Evolutionary conservation across 306 rosid species (phyloP).

Genomic region (Glycyrrhiza uralensis): DNA sequence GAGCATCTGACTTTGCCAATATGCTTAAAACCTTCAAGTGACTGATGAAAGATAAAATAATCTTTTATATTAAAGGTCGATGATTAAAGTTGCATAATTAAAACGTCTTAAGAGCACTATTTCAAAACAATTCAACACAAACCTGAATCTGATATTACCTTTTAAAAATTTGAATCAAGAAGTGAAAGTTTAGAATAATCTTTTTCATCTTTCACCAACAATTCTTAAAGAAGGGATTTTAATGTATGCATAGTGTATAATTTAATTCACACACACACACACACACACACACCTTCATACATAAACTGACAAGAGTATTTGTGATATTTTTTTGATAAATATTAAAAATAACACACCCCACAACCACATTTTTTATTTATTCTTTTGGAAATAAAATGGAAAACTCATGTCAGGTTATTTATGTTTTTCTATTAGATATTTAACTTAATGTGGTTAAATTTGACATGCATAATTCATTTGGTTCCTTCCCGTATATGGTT

Average conservation of each 20-base stretch:
- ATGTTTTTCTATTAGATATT: background rate
- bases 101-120: too few relatives aligned
- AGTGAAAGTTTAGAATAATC: background rate
- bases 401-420: background rate
- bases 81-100: too few relatives aligned
- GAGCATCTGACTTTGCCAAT: background rate
- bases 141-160: background rate
- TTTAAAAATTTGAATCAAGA: background rate
- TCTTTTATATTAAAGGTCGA: too few relatives aligned
- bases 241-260: background rate
- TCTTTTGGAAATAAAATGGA: background rate
- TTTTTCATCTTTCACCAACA: background rate
- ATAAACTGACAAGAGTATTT: background rate
- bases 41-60: background rate
- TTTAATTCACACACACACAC: too few relatives aligned
- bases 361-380: background rate
- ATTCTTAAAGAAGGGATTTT: background rate
- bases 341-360: background rate
- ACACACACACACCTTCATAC: too few relatives aligned
- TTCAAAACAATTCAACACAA: background rate
- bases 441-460: constrained; percentile 7
- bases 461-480: constrained; percentile 2
- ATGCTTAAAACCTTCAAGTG: background rate
- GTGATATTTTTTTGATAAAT: background rate
- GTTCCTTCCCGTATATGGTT: constrained; percentile 13